Evolutionary conservation across 495 filamentous ascomycete species (phyloP).

Genomic region (Xylona heveae): DNA sequence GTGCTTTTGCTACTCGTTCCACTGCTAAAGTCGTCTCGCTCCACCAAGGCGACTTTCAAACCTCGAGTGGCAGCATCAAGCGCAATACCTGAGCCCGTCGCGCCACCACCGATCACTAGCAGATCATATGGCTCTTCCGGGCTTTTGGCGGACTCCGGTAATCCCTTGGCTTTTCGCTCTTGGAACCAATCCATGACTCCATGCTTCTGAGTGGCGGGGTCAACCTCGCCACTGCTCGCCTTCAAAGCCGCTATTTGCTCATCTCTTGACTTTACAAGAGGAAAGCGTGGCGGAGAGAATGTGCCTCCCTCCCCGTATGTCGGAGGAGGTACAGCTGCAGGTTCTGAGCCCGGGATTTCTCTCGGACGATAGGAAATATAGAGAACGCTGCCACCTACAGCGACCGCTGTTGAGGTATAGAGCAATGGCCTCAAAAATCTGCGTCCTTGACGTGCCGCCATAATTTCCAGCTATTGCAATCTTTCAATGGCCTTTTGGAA

Average conservation of each 20-base stretch:
- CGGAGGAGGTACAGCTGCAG: slow-evolving; percentile 59
- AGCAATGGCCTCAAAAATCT: slow-evolving; percentile 36
- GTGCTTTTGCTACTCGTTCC: slow-evolving; percentile 95
- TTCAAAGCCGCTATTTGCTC: slow-evolving; percentile 41
- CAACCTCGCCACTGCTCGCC: too few relatives aligned
- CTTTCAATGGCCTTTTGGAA: too few relatives aligned
- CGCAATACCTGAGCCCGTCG: slow-evolving; percentile 82
- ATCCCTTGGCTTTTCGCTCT: too few relatives aligned
- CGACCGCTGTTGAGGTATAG: slow-evolving; percentile 36
- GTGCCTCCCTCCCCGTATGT: slow-evolving; percentile 58
- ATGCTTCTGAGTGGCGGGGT: too few relatives aligned
- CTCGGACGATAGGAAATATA: slow-evolving; percentile 67
- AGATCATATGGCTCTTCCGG: slow-evolving; percentile 49
- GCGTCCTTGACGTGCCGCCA: slow-evolving; percentile 35
- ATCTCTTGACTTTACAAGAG: slow-evolving; percentile 45
- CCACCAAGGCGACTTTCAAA: slow-evolving; percentile 82
- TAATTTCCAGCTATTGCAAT: slow-evolving; percentile 12
- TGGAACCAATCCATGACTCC: too few relatives aligned
- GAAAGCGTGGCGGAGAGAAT: slow-evolving; percentile 65
- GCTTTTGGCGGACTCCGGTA: slow-evolving; percentile 1
- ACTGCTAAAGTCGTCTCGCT: slow-evolving; percentile 82
- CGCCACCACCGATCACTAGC: slow-evolving; percentile 77
- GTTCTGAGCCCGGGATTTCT: slow-evolving; percentile 68
- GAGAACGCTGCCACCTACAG: slow-evolving; percentile 37
- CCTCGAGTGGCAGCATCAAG: slow-evolving; percentile 86